These are phyloP conservation scores for Aegilops sharonensis DNA, from an alignment of 176 grass and related monocot species.

Conservation along the genomic window DNA sequence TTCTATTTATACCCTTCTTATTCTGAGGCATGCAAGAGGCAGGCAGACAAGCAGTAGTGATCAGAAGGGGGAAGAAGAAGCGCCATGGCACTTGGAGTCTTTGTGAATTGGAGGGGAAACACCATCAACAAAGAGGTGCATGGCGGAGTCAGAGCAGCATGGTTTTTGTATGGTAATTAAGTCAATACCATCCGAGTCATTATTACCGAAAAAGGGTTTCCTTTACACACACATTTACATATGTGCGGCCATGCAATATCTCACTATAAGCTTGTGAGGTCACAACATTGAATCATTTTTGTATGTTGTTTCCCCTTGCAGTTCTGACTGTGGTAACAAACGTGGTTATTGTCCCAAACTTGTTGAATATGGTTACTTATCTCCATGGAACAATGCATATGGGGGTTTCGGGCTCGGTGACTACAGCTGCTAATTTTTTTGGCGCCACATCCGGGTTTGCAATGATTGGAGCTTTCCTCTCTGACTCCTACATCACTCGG, in stretches of 20 bases:
- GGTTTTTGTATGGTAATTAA: background rate
- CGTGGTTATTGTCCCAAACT: background rate
- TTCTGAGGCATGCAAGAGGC: background rate
- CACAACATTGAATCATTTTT: background rate
- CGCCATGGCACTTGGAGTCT: background rate
- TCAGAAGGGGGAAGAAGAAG: background rate
- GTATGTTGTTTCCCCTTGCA: background rate
- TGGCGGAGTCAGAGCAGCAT: background rate
- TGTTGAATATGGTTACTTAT: background rate
- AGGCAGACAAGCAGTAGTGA: background rate
- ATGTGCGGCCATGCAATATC: background rate
- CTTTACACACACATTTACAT: background rate
- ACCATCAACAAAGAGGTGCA: background rate
- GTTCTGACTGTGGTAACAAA: background rate
- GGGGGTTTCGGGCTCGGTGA: background rate
- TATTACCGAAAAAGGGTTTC: background rate
- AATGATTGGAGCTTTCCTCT: background rate
- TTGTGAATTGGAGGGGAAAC: background rate
- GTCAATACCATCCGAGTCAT: background rate
- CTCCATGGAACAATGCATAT: background rate
- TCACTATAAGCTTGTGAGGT: background rate
- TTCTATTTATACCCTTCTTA: background rate
- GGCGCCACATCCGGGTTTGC: background rate
- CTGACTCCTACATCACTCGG: background rate
- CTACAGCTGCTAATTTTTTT: background rate